A percentile compares a stretch with the other conserved stretches of the same genome.
Evolutionary conservation across 208 protist species (phyloP).

Genomic region (Leishmania major): DNA sequence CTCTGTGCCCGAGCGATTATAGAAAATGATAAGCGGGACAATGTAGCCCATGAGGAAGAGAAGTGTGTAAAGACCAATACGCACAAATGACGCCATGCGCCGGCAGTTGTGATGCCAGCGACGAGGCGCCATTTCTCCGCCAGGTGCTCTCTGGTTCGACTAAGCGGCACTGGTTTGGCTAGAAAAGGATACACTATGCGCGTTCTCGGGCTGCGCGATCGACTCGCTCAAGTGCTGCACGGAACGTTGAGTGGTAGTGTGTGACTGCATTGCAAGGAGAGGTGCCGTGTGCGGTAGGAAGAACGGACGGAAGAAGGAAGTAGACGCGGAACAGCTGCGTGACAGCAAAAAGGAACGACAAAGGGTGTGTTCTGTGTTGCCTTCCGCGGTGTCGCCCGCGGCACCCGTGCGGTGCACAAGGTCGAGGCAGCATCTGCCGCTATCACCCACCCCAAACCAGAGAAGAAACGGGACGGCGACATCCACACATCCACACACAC

Average conservation of each 20-base stretch:
- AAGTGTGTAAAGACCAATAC: neutral
- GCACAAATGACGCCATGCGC: neutral
- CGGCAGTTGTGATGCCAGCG: neutral
- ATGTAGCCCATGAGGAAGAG: slow-evolving; percentile 18
- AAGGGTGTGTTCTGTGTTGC: too few relatives aligned
- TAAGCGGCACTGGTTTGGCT: neutral
- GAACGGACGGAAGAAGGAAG: too few relatives aligned
- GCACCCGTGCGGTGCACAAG: too few relatives aligned
- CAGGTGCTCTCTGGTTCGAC: neutral
- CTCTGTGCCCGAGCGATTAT: neutral
- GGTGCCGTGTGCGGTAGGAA: too few relatives aligned
- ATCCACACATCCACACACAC: too few relatives aligned
- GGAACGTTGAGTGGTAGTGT: too few relatives aligned
- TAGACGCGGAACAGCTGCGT: too few relatives aligned
- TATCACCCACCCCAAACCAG: too few relatives aligned
- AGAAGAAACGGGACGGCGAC: too few relatives aligned
- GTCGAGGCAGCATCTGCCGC: too few relatives aligned
- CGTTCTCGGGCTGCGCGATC: neutral
- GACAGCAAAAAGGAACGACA: too few relatives aligned
- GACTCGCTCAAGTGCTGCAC: neutral
- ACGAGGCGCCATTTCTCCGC: neutral
- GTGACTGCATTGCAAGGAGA: neutral
- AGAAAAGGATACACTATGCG: neutral
- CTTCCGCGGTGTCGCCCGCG: too few relatives aligned
- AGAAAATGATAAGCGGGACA: slow-evolving; percentile 8